phyloP scores from a whole-genome alignment of 1,139 yeast species.

The Suhomyces anneliseae region DNA sequence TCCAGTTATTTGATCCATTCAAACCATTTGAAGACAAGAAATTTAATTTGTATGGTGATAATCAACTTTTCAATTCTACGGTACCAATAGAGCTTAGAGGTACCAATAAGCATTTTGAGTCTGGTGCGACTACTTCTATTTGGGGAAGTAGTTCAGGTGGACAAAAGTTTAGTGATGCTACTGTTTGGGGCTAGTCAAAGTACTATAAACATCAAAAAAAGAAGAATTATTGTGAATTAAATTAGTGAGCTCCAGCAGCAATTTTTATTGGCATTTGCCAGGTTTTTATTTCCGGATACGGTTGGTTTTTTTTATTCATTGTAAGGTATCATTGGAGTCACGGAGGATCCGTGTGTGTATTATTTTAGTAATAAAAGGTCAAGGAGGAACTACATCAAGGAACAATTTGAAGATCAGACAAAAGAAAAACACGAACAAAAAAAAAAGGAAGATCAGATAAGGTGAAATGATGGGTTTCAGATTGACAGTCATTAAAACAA shows the following conservation, averaged over 20 bases:
- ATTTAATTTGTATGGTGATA: not conserved
- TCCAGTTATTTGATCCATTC: slow-evolving; percentile 23
- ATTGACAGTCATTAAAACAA: no score
- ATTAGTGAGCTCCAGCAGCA: not conserved
- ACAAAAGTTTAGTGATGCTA: slow-evolving; percentile 15
- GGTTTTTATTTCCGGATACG: not conserved
- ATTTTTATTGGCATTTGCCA: not conserved
- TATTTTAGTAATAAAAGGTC: no score
- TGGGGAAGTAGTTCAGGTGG: slow-evolving; percentile 10
- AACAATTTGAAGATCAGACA: no score
- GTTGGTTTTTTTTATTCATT: not conserved
- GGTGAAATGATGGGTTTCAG: no score
- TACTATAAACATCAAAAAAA: slow-evolving; percentile 1
- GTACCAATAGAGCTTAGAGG: slow-evolving; percentile 2
- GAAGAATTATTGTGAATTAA: not conserved
- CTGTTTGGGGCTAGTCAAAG: slow-evolving; percentile 20
- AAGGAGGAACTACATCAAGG: no score
- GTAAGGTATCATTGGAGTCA: no score
- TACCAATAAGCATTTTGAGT: slow-evolving; percentile 3
- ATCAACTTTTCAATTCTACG: slow-evolving; percentile 1
- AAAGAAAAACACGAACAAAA: no score
- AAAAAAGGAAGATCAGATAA: no score
- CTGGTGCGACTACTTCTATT: slow-evolving; percentile 7
- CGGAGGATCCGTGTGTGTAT: not conserved
- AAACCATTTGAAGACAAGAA: slow-evolving; percentile 16